These are phyloP conservation scores for Fusarium gaditjirri DNA, from an alignment of 2,329 filamentous ascomycete species.

Conservation along the genomic window DNA sequence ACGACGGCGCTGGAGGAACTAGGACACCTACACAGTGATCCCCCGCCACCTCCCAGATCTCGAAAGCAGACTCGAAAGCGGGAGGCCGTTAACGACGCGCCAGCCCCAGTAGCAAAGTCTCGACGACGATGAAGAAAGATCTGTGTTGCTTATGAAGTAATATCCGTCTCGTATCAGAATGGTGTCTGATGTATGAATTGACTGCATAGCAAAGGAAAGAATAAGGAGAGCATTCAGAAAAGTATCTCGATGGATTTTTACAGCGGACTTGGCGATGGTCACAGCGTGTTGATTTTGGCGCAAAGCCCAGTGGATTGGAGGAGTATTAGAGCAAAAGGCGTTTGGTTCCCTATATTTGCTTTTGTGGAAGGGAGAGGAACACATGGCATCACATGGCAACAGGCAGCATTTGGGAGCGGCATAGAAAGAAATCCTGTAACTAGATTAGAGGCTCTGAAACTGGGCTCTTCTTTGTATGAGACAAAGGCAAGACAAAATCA, in stretches of 20 bases:
- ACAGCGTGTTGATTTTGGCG: constrained; percentile 20
- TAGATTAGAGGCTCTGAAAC: constrained; percentile 29
- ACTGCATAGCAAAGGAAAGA: constrained; percentile 19
- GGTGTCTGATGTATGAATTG: neutral
- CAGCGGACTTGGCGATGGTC: constrained; percentile 1
- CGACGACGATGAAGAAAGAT: constrained; percentile 42
- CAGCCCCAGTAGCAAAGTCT: constrained; percentile 46
- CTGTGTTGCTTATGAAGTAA: neutral
- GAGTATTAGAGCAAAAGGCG: constrained; percentile 39
- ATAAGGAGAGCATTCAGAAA: constrained; percentile 8
- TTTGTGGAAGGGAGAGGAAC: constrained; percentile 16
- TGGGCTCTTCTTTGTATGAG: constrained; percentile 23
- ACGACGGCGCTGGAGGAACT: constrained; percentile 66
- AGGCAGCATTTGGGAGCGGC: constrained; percentile 29
- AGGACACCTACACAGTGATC: constrained; percentile 67
- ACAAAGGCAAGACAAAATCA: constrained; percentile 4
- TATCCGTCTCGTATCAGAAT: neutral
- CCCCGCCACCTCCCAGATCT: constrained; percentile 61
- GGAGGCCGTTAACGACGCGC: constrained; percentile 52
- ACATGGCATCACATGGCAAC: constrained; percentile 17
- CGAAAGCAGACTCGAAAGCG: constrained; percentile 65
- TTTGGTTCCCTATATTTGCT: constrained; percentile 28
- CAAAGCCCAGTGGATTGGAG: constrained; percentile 18
- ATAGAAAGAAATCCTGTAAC: constrained; percentile 19
- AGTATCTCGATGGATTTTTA: constrained; percentile 14